Conservation (phyloP, 1,284 basidiomycete species). For the Anthracocystis panici-leucophaei region DNA sequence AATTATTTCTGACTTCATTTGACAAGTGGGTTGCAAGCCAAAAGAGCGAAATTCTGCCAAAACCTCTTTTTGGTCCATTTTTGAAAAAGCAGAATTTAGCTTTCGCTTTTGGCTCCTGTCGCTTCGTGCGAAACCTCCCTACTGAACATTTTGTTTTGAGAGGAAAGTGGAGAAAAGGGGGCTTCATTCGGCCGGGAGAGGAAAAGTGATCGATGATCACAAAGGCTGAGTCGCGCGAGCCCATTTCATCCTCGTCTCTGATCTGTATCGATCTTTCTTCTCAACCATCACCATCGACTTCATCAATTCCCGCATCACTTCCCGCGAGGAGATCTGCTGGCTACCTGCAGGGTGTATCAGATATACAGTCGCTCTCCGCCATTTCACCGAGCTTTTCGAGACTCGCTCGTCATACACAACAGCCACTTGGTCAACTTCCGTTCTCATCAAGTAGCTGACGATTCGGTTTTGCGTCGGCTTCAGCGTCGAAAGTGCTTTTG, state of each 20-base stretch:
- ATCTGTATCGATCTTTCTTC: neutral
- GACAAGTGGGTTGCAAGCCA: no score
- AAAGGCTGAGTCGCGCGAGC: constrained; percentile 7
- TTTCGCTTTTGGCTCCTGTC: no score
- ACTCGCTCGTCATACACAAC: neutral
- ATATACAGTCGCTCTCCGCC: neutral
- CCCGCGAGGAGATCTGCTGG: neutral
- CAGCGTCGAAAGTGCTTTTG: no score
- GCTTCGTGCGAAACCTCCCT: no score
- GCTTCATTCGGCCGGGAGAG: constrained; percentile 10
- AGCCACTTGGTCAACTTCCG: neutral
- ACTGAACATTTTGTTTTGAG: no score
- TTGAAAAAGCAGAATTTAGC: neutral
- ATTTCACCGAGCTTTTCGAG: neutral
- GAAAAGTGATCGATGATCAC: constrained; percentile 10
- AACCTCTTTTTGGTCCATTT: no score
- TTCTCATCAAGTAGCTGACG: neutral
- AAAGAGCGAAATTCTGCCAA: no score
- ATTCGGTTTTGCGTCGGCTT: neutral
- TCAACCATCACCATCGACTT: constrained; percentile 12
- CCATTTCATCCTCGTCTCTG: neutral
- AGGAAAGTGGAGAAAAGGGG: constrained; percentile 5
- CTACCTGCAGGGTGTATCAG: neutral
- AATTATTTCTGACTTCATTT: no score
- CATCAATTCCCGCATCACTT: neutral